Evolutionary conservation across 768 basidiomycete species (phyloP), one percentile per base, ranked within the genome.

Genomic region (Pholiota conissans): DNA sequence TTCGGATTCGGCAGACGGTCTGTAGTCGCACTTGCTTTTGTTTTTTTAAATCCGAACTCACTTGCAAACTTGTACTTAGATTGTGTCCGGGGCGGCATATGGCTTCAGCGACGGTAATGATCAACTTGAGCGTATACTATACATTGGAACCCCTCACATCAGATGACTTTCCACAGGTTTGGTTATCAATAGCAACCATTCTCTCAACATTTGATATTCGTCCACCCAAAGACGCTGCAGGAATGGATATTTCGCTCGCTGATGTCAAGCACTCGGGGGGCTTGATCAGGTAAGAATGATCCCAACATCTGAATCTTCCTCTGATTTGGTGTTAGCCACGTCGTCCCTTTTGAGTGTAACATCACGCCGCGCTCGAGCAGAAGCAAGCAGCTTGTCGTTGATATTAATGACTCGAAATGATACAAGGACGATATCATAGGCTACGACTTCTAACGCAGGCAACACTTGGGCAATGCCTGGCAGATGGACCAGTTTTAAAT

Each of bases 1-100:
- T 65, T 61, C 50, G 62, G 64, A 3, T 65, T 61, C 42, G 66
- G 66, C 5, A 60, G 66, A 18, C 59, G 67, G 66, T 63, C n/a
- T n/a, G 39, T 40, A 10, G n/a, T n/a, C n/a, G n/a, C n/a, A n/a
- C n/a, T 16, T 20, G 20, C n/a, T 18, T 20, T 20, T 16, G 8
- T 18, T 3, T 2, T 40, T n/a, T 20, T 4, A 22, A 40, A 6
- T 32, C 30, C 4, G n/a, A 16, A 18, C n/a, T 10, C 11, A 40
- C 20, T 2, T 4, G n/a, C n/a, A n/a, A n/a, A n/a, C 20, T 22
- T 40, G 6, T 4, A 18, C 4, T 8, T 20, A 40, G 39, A 20
- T 18, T 40, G 4, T 40, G 39, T 10, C 39, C 39, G 4, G 39
- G 39, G 3, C 39, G 39, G 2, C 39, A 40, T 40, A 40, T 40